Conservation (phyloP, 2,329 filamentous ascomycete genomes). For the Sclerotinia spermophila region DNA sequence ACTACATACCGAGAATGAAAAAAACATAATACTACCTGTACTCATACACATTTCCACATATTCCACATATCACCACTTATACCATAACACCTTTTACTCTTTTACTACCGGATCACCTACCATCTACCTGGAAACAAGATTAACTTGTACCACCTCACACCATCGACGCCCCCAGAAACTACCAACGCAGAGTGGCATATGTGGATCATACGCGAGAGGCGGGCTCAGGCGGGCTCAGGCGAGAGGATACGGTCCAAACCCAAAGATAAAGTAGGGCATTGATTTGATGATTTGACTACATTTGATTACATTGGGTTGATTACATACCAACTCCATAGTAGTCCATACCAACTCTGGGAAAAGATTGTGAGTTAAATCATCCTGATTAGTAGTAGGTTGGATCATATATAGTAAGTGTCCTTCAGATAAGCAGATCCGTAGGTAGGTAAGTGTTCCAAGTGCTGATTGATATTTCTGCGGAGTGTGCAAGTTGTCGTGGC, state of each 20-base stretch:
- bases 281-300: conserved; percentile 2
- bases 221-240: no score
- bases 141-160: conserved; percentile 2
- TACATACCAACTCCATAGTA: not conserved
- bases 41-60: not conserved
- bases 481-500: conserved; percentile 34
- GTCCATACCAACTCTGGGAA: not conserved
- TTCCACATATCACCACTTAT: not conserved
- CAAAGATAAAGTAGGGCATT: not conserved
- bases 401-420: conserved; percentile 3
- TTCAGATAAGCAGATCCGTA: not conserved
- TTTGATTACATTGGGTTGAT: conserved; percentile 9
- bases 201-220: conserved; percentile 14
- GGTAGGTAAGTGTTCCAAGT: conserved; percentile 12
- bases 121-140: conserved; percentile 7
- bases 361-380: not conserved
- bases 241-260: not conserved
- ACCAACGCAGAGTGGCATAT: conserved; percentile 15
- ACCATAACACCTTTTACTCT: not conserved
- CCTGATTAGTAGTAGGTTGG: conserved; percentile 10
- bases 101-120: conserved; percentile 7
- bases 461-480: not conserved
- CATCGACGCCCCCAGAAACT: conserved; percentile 3
- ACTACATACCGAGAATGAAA: not conserved
- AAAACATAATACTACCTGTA: not conserved